Evolutionary conservation across 2,329 filamentous ascomycete species (phyloP), one percentile per base, ranked within the genome.

Genomic region (Colletotrichum acutatum): DNA sequence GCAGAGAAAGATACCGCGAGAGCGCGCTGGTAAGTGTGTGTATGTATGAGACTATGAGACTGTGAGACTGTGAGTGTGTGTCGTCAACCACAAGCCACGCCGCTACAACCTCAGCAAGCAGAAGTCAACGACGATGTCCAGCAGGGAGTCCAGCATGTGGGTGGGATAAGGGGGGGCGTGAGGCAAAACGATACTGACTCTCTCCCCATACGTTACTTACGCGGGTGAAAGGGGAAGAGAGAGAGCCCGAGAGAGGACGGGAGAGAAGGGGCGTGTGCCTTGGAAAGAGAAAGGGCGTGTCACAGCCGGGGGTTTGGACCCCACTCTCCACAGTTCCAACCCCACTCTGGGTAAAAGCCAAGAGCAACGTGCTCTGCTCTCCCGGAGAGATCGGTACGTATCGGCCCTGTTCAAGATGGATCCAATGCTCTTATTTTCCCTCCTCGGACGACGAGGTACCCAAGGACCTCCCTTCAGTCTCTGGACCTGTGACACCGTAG

Each of bases 281-380:
- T 42, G 56, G 59, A 54, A 52, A 28, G n/a, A 30, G 46, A 53
- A 26, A 49, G 57, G 58, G 69, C 34, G 66, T 52, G 53, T 49
- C 7, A 7, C 24, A 32, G 56, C 34, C 3, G 28, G 28, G 37
- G 28, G 56, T 62, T 42, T 61, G 46, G 62, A 46, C 66, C 52
- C 54, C 66, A 72, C 46, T 60, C 46, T 61, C 67, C 67, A 69
- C 54, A 54, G n/a, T 52, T 34, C 14, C 34, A 6, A 58, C 30
- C 22, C 49, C 67, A 71, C 61, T 57, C 19, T 19, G 19, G 16
- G 63, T 57, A 64, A 64, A 73, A 71, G 71, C 66, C 56, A 71
- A 73, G 71, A 61, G 66, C 59, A 61, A 71, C 69, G 66, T 69
- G 69, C 69, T 72, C 59, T 72, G 69, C 66, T 59, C 59, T 64